Evolutionary conservation across 495 filamentous ascomycete species (phyloP).

Genomic region (Talaromyces trachyspermus): DNA sequence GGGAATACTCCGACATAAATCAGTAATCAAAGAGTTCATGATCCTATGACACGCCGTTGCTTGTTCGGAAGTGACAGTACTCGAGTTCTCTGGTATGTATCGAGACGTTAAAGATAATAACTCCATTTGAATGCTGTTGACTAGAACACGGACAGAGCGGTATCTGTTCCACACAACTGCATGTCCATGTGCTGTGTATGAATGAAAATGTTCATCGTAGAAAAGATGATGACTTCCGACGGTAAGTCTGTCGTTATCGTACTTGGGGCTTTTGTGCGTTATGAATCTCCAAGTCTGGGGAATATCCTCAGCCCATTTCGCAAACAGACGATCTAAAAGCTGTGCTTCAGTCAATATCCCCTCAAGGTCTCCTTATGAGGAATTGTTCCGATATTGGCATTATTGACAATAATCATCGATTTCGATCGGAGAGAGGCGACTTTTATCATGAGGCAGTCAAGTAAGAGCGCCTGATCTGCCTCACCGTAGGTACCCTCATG

Average conservation of each 20-base stretch:
- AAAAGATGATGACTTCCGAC: not conserved
- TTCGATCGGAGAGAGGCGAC: not conserved
- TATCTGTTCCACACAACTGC: constrained; percentile 22
- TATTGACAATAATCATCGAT: not conserved
- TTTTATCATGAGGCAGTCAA: not conserved
- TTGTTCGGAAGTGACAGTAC: not conserved
- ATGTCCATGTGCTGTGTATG: constrained; percentile 16
- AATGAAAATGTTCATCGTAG: constrained; percentile 1
- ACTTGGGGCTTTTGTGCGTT: no score
- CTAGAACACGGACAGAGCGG: constrained; percentile 17
- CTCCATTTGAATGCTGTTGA: constrained; percentile 16
- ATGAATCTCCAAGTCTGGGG: no score
- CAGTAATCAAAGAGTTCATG: constrained; percentile 9
- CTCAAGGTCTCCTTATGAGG: no score
- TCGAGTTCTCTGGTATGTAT: not conserved
- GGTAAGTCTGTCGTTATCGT: no score
- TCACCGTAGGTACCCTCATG: constrained; percentile 15
- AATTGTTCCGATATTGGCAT: no score
- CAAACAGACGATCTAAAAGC: no score
- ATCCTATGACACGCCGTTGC: constrained; percentile 5
- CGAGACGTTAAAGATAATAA: constrained; percentile 7
- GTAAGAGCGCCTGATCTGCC: constrained; percentile 3
- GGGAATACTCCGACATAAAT: constrained; percentile 9
- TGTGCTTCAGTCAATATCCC: no score
- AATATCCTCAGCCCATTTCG: no score